phyloP scores from a whole-genome alignment of 2,329 filamentous ascomycete species.

The Fonsecaea nubica region DNA sequence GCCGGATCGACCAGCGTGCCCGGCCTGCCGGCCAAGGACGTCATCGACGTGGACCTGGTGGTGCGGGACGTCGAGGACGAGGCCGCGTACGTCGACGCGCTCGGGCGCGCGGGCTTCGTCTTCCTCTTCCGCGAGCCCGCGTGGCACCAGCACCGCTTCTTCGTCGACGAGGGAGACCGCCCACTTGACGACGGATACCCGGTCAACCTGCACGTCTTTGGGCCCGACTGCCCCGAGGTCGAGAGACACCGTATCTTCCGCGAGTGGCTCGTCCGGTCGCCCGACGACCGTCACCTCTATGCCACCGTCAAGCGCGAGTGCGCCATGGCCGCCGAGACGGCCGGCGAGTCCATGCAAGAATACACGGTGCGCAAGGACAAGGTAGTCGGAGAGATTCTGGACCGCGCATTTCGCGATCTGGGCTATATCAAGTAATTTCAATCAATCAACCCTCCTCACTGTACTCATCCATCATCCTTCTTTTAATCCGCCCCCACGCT shows the following conservation, averaged over 20 bases:
- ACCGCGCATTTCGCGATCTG: conserved; percentile 12
- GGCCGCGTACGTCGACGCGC: conserved; percentile 2
- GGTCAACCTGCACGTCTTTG: conserved; percentile 14
- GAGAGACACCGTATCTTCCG: conserved; percentile 14
- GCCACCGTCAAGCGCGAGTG: conserved; percentile 9
- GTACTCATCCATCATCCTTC: too few relatives aligned
- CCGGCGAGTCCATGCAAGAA: conserved; percentile 13
- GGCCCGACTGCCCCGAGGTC: conserved; percentile 11
- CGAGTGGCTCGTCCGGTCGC: conserved; percentile 8
- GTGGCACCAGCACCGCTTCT: conserved; percentile 12
- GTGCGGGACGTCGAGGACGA: conserved; percentile 12
- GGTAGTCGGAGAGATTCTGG: conserved; percentile 7
- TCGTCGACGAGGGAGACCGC: conserved; percentile 8
- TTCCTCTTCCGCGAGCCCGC: conserved; percentile 13
- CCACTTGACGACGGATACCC: background rate
- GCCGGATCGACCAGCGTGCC: conserved; percentile 11
- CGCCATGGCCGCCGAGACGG: background rate
- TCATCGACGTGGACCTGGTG: conserved; percentile 13
- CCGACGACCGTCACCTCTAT: background rate
- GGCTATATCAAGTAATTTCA: conserved; percentile 11
- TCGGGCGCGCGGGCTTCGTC: conserved; percentile 6
- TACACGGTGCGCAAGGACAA: conserved; percentile 13
- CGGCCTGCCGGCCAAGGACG: conserved; percentile 13
- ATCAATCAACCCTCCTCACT: background rate
- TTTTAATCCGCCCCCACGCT: too few relatives aligned